Conservation (phyloP, 257 asterid species). For the Fraxinus excelsior region DNA sequence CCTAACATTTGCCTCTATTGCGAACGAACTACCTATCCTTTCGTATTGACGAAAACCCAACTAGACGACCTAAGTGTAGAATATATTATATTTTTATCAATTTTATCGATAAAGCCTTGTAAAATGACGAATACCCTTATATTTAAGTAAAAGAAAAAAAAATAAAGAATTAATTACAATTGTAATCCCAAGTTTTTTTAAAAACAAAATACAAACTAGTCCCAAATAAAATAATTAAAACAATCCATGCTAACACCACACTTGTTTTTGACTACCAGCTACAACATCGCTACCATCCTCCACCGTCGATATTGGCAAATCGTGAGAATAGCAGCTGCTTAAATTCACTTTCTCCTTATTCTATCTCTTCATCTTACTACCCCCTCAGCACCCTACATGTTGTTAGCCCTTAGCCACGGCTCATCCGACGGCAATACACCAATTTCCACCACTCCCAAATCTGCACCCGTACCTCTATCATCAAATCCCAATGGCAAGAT, state of each 20-base stretch:
- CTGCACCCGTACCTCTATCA: constrained; percentile 12
- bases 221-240: background rate
- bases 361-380: constrained; percentile 88
- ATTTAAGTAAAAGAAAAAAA: too few relatives aligned
- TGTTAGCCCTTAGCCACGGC: constrained; percentile 70
- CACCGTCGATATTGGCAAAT: constrained; percentile 28
- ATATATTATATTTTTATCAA: too few relatives aligned
- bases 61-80: too few relatives aligned
- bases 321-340: constrained; percentile 49
- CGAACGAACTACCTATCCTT: too few relatives aligned
- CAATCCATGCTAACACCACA: constrained; percentile 33
- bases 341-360: constrained; percentile 82
- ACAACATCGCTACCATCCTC: constrained; percentile 93
- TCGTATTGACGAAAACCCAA: too few relatives aligned
- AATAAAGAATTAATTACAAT: too few relatives aligned
- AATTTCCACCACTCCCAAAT: constrained; percentile 27
- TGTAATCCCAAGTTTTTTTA: too few relatives aligned
- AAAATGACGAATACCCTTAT: too few relatives aligned
- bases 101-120: too few relatives aligned
- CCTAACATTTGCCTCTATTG: too few relatives aligned
- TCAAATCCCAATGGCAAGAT: constrained; percentile 45
- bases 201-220: too few relatives aligned
- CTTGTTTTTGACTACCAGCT: constrained; percentile 74
- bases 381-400: constrained; percentile 92
- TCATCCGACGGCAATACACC: constrained; percentile 33